phyloP scores from a whole-genome alignment of 768 basidiomycete genomes.

The Pleurotus djamor region DNA sequence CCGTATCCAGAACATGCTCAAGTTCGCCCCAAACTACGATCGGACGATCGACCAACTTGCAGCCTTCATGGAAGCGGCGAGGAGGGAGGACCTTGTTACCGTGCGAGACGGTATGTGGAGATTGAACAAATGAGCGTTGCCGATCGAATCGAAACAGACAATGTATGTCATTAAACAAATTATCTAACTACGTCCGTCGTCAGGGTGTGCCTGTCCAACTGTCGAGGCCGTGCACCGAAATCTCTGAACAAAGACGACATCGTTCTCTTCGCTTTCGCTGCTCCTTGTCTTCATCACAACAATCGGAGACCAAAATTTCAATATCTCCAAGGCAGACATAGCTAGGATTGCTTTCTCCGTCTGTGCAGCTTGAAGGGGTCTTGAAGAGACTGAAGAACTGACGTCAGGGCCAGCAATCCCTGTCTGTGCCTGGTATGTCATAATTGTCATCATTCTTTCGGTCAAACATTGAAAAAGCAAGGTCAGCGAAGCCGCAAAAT shows the following conservation, averaged over 20 bases:
- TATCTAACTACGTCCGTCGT: neutral
- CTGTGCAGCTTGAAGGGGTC: no score
- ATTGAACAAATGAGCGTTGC: constrained; percentile 28
- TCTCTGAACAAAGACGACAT: neutral
- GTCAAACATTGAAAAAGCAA: neutral
- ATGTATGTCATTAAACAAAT: neutral
- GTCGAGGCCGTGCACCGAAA: neutral
- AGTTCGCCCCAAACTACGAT: constrained; percentile 81
- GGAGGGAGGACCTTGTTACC: constrained; percentile 72
- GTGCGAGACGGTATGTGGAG: constrained; percentile 73
- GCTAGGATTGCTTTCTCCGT: no score
- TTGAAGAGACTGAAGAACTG: no score
- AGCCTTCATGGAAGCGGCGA: constrained; percentile 78
- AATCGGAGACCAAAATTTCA: no score
- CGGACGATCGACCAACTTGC: constrained; percentile 76
- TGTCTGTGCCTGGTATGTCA: constrained; percentile 4
- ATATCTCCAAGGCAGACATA: no score
- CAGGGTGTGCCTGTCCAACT: neutral
- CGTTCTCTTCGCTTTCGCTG: no score
- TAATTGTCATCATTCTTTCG: constrained; percentile 1
- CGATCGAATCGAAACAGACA: constrained; percentile 19
- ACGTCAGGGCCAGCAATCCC: neutral
- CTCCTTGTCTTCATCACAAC: no score
- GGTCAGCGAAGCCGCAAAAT: no score
- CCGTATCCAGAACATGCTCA: constrained; percentile 88